Base-by-base conservation (phyloP, 2,329 filamentous ascomycete genomes). In the Exophiala aquamarina region DNA sequence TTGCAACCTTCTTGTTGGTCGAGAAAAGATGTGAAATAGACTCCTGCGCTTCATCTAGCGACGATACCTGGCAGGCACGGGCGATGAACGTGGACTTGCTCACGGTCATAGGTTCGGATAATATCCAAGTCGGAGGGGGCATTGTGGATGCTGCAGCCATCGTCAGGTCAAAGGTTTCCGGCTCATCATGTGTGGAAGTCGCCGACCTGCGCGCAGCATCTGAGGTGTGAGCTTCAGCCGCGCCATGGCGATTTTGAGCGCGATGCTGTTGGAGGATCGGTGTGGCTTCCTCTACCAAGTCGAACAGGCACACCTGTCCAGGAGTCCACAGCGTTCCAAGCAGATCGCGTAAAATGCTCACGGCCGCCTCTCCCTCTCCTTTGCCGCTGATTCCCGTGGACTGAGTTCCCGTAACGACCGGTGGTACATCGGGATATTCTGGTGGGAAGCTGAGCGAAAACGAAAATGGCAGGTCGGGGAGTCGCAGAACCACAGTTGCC, bases 41-140 rank as follows among this genome's bases (percentile, higher is more conserved):
- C 2, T 72, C 68, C 48, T 82, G 80, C 2, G 91, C 92, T 66
- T 93, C 80, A 1, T 76, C 72, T 1, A 87, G 80, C 3, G 84
- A 87, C 0, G 76, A 71, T 2, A 95, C 89, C 2, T 69, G 34
- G 32, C 50, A 48, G 14, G 51, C 56, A 28, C 90, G 84, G 2
- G 87, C 93, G 35, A 97, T 61, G 64, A 98, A 98, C 1, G 88
- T 83, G 0, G 90, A 96, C 63, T 89, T 95, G 64, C 88, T 85
- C 67, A 95, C 91, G 1, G 82, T 78, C 5, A 93, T 70, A 0
- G 83, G 76, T 3, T 87, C 82, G 1, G 89, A 94, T 1, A 91
- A 56, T 1, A 76, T 75, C 93, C 93, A 98, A 0, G 71, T 67
- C 2, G 81, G 81, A 18, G 77, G 73, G 19, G 66, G 61, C 10